These are phyloP conservation scores for Potentilla sterilis DNA, from an alignment of 306 rosid genomes.

Conservation along the genomic window DNA sequence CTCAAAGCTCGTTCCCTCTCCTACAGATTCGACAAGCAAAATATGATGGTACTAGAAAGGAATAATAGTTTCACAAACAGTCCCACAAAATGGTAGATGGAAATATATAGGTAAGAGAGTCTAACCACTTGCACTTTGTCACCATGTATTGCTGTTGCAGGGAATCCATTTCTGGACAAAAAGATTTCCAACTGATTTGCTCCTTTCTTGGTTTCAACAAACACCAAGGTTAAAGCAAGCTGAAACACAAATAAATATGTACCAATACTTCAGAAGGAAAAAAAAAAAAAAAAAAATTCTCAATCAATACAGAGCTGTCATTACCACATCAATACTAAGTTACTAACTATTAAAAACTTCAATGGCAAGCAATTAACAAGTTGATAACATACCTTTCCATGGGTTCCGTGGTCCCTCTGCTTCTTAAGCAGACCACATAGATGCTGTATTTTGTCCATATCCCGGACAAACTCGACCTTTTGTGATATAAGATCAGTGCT, in stretches of 20 bases:
- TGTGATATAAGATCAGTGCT: constrained; percentile 39
- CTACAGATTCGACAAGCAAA: constrained; percentile 10
- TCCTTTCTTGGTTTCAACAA: constrained; percentile 44
- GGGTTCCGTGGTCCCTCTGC: constrained; percentile 12
- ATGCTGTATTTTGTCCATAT: constrained; percentile 26
- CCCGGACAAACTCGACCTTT: constrained; percentile 27
- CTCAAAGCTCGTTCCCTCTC: constrained; percentile 38
- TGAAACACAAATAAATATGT: not conserved
- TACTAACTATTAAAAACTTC: not conserved
- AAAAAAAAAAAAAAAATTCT: no score
- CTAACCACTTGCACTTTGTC: constrained; percentile 41
- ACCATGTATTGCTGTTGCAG: constrained; percentile 39
- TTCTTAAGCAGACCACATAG: constrained; percentile 24
- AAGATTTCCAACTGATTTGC: constrained; percentile 35
- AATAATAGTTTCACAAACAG: not conserved
- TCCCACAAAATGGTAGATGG: not conserved
- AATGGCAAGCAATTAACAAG: not conserved
- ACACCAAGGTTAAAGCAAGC: constrained; percentile 37
- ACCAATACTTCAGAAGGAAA: not conserved
- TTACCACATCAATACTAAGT: not conserved
- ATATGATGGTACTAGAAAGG: not conserved
- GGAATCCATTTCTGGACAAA: constrained; percentile 25
- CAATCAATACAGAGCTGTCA: not conserved
- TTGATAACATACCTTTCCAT: constrained; percentile 25
- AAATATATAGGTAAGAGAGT: not conserved